Percentiles rank a stretch among this genome's conserved stretches.
Evolutionary conservation across 1,284 basidiomycete species (phyloP).

Genomic region (Ceratobasidium sp.): DNA sequence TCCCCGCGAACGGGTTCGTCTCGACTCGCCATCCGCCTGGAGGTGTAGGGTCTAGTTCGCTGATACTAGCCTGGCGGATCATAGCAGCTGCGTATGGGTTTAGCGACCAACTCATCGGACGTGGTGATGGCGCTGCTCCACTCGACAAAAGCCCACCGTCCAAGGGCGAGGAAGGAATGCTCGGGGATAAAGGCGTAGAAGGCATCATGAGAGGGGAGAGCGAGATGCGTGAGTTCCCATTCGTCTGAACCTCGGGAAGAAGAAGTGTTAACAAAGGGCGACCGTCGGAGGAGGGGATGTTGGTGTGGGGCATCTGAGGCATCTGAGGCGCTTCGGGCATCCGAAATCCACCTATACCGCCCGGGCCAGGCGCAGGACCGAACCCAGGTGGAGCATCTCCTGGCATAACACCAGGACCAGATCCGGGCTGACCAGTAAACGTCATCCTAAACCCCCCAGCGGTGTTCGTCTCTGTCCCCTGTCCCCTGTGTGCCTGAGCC

Average conservation of each 20-base stretch:
- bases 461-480: too few relatives aligned
- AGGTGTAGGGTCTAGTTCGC: not conserved
- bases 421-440: not conserved
- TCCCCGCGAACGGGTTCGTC: not conserved
- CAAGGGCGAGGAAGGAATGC: not conserved
- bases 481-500: conserved; percentile 15
- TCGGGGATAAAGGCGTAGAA: conserved; percentile 7
- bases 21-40: not conserved
- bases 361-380: conserved; percentile 16
- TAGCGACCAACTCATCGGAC: conserved; percentile 25
- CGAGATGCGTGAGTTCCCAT: not conserved
- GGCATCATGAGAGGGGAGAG: not conserved
- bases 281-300: not conserved
- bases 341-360: conserved; percentile 30
- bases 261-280: not conserved
- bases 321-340: not conserved
- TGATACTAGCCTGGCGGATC: conserved; percentile 12
- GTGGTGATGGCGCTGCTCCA: not conserved
- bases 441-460: conserved; percentile 25
- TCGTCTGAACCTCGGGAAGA: not conserved
- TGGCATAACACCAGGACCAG: too few relatives aligned
- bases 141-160: not conserved
- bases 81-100: conserved; percentile 38
- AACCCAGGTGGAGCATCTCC: conserved; percentile 10
- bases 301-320: not conserved